Conservation (phyloP, 768 basidiomycete species). For the Amanita molliuscula region DNA sequence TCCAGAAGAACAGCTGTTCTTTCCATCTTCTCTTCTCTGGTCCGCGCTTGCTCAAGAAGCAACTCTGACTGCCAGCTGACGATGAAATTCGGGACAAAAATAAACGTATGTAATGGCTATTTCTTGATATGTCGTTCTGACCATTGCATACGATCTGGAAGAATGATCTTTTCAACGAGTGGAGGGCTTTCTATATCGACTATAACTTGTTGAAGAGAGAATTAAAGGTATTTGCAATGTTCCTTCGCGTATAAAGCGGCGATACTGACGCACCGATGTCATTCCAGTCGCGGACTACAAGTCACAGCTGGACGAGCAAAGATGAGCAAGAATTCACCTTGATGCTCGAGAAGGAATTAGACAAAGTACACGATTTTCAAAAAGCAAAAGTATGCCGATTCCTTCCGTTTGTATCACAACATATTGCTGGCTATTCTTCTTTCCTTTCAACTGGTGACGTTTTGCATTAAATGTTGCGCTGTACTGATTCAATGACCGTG, state of each 20-base stretch:
- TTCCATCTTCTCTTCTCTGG: neutral
- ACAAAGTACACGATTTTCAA: constrained; percentile 93
- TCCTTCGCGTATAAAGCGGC: constrained; percentile 3
- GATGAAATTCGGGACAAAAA: constrained; percentile 82
- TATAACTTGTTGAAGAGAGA: constrained; percentile 86
- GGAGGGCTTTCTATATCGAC: constrained; percentile 85
- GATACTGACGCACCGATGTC: constrained; percentile 1
- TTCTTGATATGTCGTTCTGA: neutral
- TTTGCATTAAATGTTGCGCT: neutral
- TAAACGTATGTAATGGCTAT: constrained; percentile 21
- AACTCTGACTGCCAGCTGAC: neutral
- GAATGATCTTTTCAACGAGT: constrained; percentile 83
- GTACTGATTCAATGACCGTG: constrained; percentile 1
- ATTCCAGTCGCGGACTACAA: constrained; percentile 29
- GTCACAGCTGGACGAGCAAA: constrained; percentile 54
- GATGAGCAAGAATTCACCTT: constrained; percentile 79
- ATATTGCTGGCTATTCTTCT: neutral
- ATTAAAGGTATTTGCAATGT: constrained; percentile 51
- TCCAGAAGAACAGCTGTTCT: too few species aligned
- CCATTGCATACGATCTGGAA: constrained; percentile 16
- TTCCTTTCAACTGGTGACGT: neutral
- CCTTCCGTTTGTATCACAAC: neutral
- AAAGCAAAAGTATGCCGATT: constrained; percentile 55
- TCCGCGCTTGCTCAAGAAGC: neutral
- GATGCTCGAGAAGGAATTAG: constrained; percentile 77